Base-by-base conservation (phyloP, 2,329 filamentous ascomycete genomes). In the Arthrocladium fulminans region DNA sequence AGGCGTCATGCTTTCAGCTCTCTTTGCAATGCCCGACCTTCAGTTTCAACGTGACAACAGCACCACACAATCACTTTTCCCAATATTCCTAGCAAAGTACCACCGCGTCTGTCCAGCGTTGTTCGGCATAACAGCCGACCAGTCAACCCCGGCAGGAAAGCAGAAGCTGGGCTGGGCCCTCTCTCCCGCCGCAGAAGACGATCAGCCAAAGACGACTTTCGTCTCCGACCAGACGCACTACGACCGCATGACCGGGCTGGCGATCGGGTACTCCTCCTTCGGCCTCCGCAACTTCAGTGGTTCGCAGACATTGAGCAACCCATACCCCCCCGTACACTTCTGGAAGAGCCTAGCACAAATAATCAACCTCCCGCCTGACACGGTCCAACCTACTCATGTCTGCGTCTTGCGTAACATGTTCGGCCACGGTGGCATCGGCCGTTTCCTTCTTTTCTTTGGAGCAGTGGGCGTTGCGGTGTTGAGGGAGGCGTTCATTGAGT, bases 71-170 rank as follows among this genome's bases (percentile, higher is more conserved):
- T 76, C 82, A 1, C 72, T 94, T 50, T 82, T 88, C 45, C 86
- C 94, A 61, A 86, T 97, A 51, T 73, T 97, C 24, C 83, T 94
- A 60, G 83, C 89, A 47, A 96, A 97, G 65, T 85, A 86, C 60
- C 81, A 88, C 51, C 73, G 85, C 13, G 74, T 79, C 2, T 94
- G 88, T 59, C 90, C 92, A 0, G 82, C 88, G 1, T 72, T 98
- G 0, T 97, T 94, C 63, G 90, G 90, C 15, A 79, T 89, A 55
- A 76, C 79, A 37, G 89, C 87, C 20, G 80, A 73, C 53, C 87
- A 94, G 63, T 81, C 75, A 52, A 94, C 82, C 0, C 75, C 80
- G 39, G 71, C 73, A 9, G 88, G 87, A 1, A 77, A 82, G 10
- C 57, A 66, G 15, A 74, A 77, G n/a, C 66, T 94, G 2, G 88